phyloP scores from a whole-genome alignment of 768 basidiomycete genomes.

The Naganishia vishniacii region DNA sequence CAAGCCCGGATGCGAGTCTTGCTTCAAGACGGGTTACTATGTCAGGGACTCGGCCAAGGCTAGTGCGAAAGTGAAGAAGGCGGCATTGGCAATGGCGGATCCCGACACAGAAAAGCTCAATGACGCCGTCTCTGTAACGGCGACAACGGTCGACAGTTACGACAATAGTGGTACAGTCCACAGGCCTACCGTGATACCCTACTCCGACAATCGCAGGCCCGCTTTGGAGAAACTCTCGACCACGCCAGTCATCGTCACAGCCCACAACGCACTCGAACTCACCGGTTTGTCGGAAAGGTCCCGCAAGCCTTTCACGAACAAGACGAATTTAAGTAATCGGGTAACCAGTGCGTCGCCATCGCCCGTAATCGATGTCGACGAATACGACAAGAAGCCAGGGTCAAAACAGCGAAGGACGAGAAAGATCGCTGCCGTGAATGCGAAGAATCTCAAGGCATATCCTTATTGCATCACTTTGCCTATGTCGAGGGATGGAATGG shows the following conservation, averaged over 20 bases:
- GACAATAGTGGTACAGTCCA: neutral
- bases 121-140: neutral
- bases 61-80: neutral
- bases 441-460: neutral
- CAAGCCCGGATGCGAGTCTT: constrained; percentile 43
- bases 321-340: constrained; percentile 4
- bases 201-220: neutral
- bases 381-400: constrained; percentile 1
- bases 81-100: neutral
- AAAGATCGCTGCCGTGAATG: neutral
- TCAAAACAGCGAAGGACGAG: neutral
- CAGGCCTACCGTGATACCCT: neutral
- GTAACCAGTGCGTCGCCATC: neutral
- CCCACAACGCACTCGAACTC: neutral
- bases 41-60: neutral
- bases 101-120: neutral
- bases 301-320: neutral
- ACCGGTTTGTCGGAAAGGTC: neutral
- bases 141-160: neutral
- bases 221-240: neutral
- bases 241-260: neutral
- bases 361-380: constrained; percentile 3
- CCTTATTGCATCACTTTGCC: neutral
- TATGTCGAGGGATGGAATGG: neutral
- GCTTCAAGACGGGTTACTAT: constrained; percentile 37